Conservation (phyloP, 208 protist genomes). For the Angomonas desouzai region DNA sequence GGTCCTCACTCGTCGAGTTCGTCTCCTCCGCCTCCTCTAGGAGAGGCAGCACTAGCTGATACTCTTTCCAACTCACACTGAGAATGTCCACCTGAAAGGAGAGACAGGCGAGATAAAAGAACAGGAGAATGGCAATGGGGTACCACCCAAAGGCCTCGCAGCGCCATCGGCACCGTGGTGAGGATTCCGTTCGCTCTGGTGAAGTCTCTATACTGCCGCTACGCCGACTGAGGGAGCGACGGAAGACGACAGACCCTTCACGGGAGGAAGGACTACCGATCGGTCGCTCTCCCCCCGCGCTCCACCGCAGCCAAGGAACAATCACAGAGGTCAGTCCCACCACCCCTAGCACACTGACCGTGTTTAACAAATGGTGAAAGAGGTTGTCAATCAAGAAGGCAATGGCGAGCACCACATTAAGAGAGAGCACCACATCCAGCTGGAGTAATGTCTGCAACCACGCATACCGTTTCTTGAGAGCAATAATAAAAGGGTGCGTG, state of each 20-base stretch:
- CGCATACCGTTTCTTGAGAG: conserved; percentile 26
- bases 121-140: conserved; percentile 5
- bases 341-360: conserved; percentile 18
- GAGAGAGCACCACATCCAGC: conserved; percentile 40
- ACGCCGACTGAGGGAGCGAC: neutral
- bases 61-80: conserved; percentile 16
- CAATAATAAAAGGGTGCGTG: conserved; percentile 23
- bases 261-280: no score
- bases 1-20: neutral
- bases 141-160: conserved; percentile 4
- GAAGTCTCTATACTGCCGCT: neutral
- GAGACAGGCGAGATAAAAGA: neutral
- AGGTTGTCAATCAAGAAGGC: conserved; percentile 35
- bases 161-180: neutral
- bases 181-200: neutral
- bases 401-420: conserved; percentile 33
- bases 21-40: neutral
- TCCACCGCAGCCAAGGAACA: conserved; percentile 24
- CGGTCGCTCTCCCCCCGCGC: conserved; percentile 12
- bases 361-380: conserved; percentile 17
- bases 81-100: conserved; percentile 4
- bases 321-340: conserved; percentile 26
- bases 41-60: neutral
- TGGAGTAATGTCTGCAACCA: conserved; percentile 48
- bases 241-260: neutral